Conservation (phyloP, 2,329 filamentous ascomycete species). For the Claviceps lovelessii region DNA sequence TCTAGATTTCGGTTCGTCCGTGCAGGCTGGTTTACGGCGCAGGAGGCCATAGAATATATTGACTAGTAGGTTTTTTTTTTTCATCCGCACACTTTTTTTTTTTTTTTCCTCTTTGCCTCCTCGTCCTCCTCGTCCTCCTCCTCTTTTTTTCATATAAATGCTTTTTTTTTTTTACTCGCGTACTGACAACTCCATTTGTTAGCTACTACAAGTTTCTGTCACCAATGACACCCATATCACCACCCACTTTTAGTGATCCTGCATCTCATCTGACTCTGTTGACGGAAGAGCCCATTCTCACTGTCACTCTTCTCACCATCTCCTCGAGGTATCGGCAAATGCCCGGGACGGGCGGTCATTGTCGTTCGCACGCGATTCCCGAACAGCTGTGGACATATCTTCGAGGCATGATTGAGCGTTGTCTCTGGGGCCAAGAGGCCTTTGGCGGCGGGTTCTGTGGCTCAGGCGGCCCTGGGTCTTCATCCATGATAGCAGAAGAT, state of each 20-base stretch:
- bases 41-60: conserved; percentile 86
- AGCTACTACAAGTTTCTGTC: conserved; percentile 86
- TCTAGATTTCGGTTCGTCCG: conserved; percentile 85
- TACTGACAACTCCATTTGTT: conserved; percentile 1
- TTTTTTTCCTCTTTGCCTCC: no score
- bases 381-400: conserved; percentile 92
- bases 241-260: conserved; percentile 78
- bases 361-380: conserved; percentile 80
- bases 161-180: not conserved
- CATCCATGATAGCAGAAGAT: conserved; percentile 23
- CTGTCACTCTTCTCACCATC: conserved; percentile 82
- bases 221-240: conserved; percentile 83
- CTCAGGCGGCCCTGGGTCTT: conserved; percentile 40
- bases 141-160: not conserved
- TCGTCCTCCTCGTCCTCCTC: not conserved
- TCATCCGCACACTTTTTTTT: no score
- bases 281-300: conserved; percentile 82
- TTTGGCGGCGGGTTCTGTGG: conserved; percentile 81
- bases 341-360: conserved; percentile 63
- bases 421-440: conserved; percentile 91
- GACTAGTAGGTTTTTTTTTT: conserved; percentile 59
- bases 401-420: conserved; percentile 84
- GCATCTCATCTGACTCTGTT: conserved; percentile 66
- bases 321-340: conserved; percentile 76
- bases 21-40: conserved; percentile 88